phyloP scores from a whole-genome alignment of 140 eudicot species.

The Cichorium intybus region DNA sequence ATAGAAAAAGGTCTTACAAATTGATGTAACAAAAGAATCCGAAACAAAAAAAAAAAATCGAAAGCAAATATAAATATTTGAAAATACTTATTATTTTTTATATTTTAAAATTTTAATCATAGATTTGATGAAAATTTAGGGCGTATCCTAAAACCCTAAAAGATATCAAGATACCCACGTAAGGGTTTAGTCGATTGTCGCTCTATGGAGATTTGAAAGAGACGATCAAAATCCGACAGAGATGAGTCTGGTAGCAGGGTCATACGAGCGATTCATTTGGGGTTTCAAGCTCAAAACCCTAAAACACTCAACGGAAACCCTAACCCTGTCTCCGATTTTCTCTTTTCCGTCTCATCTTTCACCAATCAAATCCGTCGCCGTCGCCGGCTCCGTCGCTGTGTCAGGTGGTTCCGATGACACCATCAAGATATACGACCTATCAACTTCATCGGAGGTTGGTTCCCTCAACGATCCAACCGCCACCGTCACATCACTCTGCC shows the following conservation, averaged over 20 bases:
- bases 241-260: constrained; percentile 85
- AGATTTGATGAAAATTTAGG: not conserved
- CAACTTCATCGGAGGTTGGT: constrained; percentile 53
- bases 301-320: constrained; percentile 43
- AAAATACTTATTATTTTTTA: not conserved
- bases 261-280: constrained; percentile 94
- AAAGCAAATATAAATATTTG: no score
- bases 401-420: constrained; percentile 61
- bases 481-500: constrained; percentile 39
- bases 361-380: constrained; percentile 75
- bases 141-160: constrained; percentile 28
- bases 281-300: constrained; percentile 72
- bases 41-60: no score
- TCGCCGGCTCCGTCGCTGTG: constrained; percentile 57
- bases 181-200: constrained; percentile 11
- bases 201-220: not conserved
- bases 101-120: not conserved
- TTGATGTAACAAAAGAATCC: no score
- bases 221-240: not conserved
- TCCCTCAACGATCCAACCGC: constrained; percentile 43
- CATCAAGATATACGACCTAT: constrained; percentile 58
- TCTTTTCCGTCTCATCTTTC: constrained; percentile 85
- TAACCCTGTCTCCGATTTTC: constrained; percentile 69
- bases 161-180: not conserved
- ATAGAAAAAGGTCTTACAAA: no score